A percentile compares a stretch with the other conserved stretches of the same genome.
Evolutionary conservation across 192 early-diverging fungal genomes (phyloP).

Genomic region (Chytriomyces hyalinus): DNA sequence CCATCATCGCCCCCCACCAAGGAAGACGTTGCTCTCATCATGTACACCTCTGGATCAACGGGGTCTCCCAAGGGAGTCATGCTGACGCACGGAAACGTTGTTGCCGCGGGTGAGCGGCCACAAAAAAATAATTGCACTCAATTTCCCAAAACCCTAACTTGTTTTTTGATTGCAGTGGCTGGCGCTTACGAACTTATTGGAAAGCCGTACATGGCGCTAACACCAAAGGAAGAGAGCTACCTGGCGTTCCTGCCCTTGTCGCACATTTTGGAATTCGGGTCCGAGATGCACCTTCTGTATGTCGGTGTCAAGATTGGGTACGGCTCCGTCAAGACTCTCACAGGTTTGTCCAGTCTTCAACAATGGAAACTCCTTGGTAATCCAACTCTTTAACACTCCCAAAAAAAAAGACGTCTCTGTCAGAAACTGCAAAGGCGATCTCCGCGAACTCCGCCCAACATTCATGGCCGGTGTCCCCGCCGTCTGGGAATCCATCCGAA

Average conservation of each 20-base stretch:
- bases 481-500: conserved; percentile 83
- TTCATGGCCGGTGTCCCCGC: conserved; percentile 75
- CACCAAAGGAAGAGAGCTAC: conserved; percentile 22
- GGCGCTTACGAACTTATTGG: too few species aligned
- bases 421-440: conserved; percentile 70
- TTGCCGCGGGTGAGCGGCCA: conserved; percentile 58
- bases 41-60: conserved; percentile 63
- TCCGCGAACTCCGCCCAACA: conserved; percentile 70
- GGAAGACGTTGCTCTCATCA: conserved; percentile 73
- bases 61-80: conserved; percentile 90
- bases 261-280: conserved; percentile 85
- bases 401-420: conserved; percentile 47
- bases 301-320: conserved; percentile 63
- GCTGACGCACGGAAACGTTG: conserved; percentile 80
- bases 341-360: conserved; percentile 40
- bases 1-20: conserved; percentile 56
- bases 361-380: background rate
- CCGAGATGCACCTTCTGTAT: conserved; percentile 64
- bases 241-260: conserved; percentile 80
- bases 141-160: too few species aligned
- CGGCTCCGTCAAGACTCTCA: conserved; percentile 58
- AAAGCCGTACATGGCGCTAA: too few species aligned
- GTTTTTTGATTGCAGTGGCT: too few species aligned
- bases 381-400: too few species aligned
- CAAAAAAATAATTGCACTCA: too few species aligned